Evolutionary conservation across 345 rosid genomes (phyloP), one percentile per base, ranked within the genome.

Genomic region (Cardamine occulta): DNA sequence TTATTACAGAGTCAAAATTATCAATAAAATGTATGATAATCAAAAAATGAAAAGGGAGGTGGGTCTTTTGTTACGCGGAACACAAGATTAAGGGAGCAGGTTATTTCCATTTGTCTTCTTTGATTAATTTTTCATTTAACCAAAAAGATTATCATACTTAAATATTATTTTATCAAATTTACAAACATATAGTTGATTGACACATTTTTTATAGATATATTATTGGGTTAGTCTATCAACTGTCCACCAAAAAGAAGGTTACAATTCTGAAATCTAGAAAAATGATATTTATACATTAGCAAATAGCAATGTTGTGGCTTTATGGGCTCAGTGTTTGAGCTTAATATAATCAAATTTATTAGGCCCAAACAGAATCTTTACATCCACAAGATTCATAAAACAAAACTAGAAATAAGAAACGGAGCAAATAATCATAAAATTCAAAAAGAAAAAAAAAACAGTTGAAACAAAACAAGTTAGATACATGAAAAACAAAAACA

Each of bases 81-180:
- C 63, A n/a, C 70, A 53, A 75, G 68, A 70, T 56, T 35, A 63
- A 63, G 72, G 72, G 76, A 70, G 80, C 62, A 77, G 80, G 80
- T 77, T 54, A 21, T 37, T 48, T 35, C 12, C 45, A 63, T 71
- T 63, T 76, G 75, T 76, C 75, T 44, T 76, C 18, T 44, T 75
- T 49, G 7, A 60, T 60, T 15, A 39, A 31, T 23, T 53, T 68
- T 32, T 68, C 7, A 29, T 60, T 58, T 59, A 49, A 28, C 6
- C 19, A 66, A 37, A 23, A 4, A 6, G 12, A 51, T 75, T 51
- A 52, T 60, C 18, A 67, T 32, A 39, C 65, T 57, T 19, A n/a
- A 15, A 42, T 32, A 15, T 47, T 34, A n/a, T 17, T 32, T 6
- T 40, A 63, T 54, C 51, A 63, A 15, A 8, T 37, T 29, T 29